A percentile compares a stretch with the other conserved stretches of the same genome.
These are phyloP conservation scores for Xylariaceae sp. DNA, from an alignment of 2,329 filamentous ascomycete species.

Conservation along the genomic window DNA sequence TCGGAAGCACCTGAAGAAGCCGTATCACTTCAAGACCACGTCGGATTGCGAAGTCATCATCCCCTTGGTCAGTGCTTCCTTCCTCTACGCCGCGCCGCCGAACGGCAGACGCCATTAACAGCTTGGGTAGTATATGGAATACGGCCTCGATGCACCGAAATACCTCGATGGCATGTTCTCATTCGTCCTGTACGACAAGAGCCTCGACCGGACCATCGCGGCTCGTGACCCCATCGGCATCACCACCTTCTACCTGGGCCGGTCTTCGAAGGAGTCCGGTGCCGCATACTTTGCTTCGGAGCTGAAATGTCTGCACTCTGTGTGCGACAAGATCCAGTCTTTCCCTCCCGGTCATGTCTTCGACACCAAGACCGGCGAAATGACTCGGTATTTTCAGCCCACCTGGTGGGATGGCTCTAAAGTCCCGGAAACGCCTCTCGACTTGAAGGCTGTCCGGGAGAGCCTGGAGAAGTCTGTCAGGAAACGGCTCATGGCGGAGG, in stretches of 20 bases:
- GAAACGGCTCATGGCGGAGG: slow-evolving; percentile 97
- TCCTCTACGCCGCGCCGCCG: too few relatives aligned
- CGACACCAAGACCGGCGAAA: slow-evolving; percentile 82
- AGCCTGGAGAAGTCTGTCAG: slow-evolving; percentile 85
- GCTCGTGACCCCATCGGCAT: slow-evolving; percentile 95
- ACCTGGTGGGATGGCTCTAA: slow-evolving; percentile 82
- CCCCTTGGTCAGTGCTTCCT: slow-evolving; percentile 87
- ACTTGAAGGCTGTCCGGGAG: slow-evolving; percentile 74
- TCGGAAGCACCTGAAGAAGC: slow-evolving; percentile 73
- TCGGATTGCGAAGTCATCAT: slow-evolving; percentile 99
- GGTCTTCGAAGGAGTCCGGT: slow-evolving; percentile 72
- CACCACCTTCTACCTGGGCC: slow-evolving; percentile 95
- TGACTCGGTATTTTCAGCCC: slow-evolving; percentile 84
- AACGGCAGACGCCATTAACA: too few relatives aligned
- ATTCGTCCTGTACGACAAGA: slow-evolving; percentile 96
- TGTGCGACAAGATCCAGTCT: slow-evolving; percentile 89
- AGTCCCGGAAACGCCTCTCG: slow-evolving; percentile 71
- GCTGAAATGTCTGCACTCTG: slow-evolving; percentile 83
- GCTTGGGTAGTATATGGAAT: slow-evolving; percentile 81
- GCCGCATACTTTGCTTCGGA: slow-evolving; percentile 95
- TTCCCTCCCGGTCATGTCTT: slow-evolving; percentile 96
- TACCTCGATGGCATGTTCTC: slow-evolving; percentile 99
- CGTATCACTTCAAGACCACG: slow-evolving; percentile 96
- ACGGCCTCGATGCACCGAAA: slow-evolving; percentile 87
- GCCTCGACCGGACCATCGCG: slow-evolving; percentile 82